phyloP scores from a whole-genome alignment of 75 land plant genomes.

The Cupressus sempervirens region DNA sequence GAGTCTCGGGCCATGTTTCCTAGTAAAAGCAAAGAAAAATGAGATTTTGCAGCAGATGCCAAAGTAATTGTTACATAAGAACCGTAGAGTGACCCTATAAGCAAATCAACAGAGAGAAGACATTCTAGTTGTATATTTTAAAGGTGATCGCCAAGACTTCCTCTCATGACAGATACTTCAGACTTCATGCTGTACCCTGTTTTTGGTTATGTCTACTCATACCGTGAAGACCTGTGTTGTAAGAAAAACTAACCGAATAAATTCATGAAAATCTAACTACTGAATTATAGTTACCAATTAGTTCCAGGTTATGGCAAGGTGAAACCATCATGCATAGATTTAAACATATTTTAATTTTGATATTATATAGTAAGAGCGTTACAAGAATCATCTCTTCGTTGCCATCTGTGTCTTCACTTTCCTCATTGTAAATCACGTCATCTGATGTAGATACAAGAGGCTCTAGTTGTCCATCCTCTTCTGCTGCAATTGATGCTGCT shows the following conservation, averaged over 20 bases:
- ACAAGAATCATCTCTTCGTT: constrained; percentile 75
- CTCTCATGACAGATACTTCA: neutral
- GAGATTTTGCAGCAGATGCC: neutral
- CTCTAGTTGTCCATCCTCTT: constrained; percentile 21
- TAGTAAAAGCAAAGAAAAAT: neutral
- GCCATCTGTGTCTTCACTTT: constrained; percentile 57
- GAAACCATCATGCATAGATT: neutral
- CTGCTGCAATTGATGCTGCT: constrained; percentile 66
- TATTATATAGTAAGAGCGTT: constrained; percentile 11
- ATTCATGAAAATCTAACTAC: neutral
- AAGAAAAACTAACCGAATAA: neutral
- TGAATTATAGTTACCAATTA: neutral
- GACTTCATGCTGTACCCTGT: neutral
- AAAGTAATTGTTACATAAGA: neutral
- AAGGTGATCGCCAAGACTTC: neutral
- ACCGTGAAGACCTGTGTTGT: neutral
- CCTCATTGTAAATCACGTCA: constrained; percentile 25
- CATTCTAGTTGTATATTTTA: neutral
- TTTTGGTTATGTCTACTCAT: neutral
- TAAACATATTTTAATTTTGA: neutral
- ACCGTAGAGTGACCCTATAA: neutral
- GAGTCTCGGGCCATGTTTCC: neutral
- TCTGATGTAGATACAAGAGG: constrained; percentile 23
- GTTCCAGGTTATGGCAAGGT: neutral
- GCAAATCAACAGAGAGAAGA: neutral